Percentiles rank a stretch among this genome's conserved stretches.
phyloP scores from a whole-genome alignment of 2,329 filamentous ascomycete species.

The Verticillium klebahnii region DNA sequence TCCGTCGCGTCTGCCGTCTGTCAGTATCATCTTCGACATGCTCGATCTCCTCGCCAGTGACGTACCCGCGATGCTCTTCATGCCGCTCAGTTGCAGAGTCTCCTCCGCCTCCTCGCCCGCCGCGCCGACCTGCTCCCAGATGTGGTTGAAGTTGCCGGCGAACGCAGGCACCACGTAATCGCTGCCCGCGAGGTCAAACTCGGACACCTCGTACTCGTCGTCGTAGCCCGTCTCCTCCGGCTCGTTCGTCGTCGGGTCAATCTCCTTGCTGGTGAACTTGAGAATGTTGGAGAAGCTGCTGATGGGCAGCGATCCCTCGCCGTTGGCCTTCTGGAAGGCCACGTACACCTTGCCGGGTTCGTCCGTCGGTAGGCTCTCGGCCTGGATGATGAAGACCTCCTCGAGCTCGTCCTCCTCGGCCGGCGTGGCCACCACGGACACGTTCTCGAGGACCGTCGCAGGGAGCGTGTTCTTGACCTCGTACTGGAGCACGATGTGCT shows the following conservation, averaged over 20 bases:
- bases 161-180: constrained; percentile 94
- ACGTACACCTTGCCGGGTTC: constrained; percentile 93
- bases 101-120: constrained; percentile 85
- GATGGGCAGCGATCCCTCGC: constrained; percentile 71
- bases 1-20: constrained; percentile 76
- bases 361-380: constrained; percentile 74
- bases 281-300: constrained; percentile 86
- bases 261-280: constrained; percentile 97
- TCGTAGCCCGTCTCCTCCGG: constrained; percentile 91
- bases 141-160: constrained; percentile 88
- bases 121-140: constrained; percentile 93
- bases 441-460: constrained; percentile 84
- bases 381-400: constrained; percentile 91
- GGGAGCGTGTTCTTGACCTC: constrained; percentile 96
- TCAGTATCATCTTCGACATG: constrained; percentile 7
- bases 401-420: constrained; percentile 77
- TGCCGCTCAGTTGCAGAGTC: constrained; percentile 79
- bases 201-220: constrained; percentile 95
- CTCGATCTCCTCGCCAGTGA: constrained; percentile 12
- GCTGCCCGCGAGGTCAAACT: constrained; percentile 83
- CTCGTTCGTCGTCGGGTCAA: constrained; percentile 89
- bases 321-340: constrained; percentile 79
- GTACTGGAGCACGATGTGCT: constrained; percentile 92
- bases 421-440: constrained; percentile 76
- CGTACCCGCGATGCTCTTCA: constrained; percentile 90